A percentile compares a stretch with the other conserved stretches of the same genome.
Evolutionary conservation across 2,329 filamentous ascomycete species (phyloP).

Genomic region (Cryphonectria carpinicola): DNA sequence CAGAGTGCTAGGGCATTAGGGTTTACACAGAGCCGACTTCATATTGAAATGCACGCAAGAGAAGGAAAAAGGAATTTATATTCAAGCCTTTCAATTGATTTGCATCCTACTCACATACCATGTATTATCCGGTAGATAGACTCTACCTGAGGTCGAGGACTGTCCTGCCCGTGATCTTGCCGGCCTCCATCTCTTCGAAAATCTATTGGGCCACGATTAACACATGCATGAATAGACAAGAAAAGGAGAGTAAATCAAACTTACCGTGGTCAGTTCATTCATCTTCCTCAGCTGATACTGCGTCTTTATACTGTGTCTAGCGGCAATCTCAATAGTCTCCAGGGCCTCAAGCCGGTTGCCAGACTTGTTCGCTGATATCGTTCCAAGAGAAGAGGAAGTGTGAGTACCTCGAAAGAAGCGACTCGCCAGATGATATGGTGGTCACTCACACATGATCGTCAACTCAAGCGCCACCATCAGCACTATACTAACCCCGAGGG

Average conservation of each 20-base stretch:
- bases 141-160: constrained; percentile 2
- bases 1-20: no score
- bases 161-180: neutral
- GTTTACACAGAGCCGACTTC: neutral
- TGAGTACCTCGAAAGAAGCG: neutral
- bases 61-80: no score
- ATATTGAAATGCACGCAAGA: no score
- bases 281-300: constrained; percentile 11
- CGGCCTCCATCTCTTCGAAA: constrained; percentile 12
- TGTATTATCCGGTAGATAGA: neutral
- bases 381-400: neutral
- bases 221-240: neutral
- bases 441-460: constrained; percentile 9
- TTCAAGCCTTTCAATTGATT: no score
- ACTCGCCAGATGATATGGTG: no score
- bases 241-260: neutral
- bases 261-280: neutral
- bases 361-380: constrained; percentile 4
- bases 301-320: constrained; percentile 15
- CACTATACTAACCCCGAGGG: neutral
- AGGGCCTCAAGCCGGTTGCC: constrained; percentile 15
- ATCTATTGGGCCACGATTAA: neutral
- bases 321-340: constrained; percentile 11
- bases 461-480: neutral
- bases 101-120: neutral